Conservation (phyloP, 2,329 filamentous ascomycete genomes). For the Fusarium sp. region DNA sequence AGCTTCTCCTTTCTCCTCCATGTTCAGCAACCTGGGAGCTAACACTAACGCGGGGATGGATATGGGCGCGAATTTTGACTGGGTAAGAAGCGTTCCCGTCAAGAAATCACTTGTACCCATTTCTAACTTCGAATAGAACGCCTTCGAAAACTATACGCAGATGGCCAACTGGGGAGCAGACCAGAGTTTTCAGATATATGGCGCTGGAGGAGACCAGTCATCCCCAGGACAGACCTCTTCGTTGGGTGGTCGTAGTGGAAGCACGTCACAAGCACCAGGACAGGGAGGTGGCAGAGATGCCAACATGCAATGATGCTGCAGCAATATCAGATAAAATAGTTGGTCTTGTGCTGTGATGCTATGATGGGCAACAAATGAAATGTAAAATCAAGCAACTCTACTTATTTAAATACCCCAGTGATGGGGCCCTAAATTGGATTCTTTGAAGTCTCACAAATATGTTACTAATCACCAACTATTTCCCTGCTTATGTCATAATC, state of each 20-base stretch:
- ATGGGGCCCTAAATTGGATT: not conserved
- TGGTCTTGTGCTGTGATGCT: conserved; percentile 20
- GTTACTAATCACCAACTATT: not conserved
- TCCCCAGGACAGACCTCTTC: conserved; percentile 43
- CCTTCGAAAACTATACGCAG: conserved; percentile 67
- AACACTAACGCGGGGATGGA: conserved; percentile 49
- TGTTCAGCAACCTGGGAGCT: conserved; percentile 59
- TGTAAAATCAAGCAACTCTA: conserved; percentile 27
- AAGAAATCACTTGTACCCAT: not conserved
- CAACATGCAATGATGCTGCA: conserved; percentile 35
- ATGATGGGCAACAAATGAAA: conserved; percentile 7
- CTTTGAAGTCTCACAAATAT: not conserved
- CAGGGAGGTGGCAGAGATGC: conserved; percentile 11
- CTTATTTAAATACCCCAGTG: not conserved
- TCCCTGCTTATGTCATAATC: conserved; percentile 19
- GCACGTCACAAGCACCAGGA: conserved; percentile 17
- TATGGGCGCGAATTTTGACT: conserved; percentile 64
- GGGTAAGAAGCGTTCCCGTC: conserved; percentile 55
- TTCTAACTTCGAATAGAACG: conserved; percentile 55
- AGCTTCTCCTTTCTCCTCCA: conserved; percentile 61
- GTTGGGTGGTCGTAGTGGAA: conserved; percentile 34
- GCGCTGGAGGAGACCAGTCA: conserved; percentile 41
- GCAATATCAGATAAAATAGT: conserved; percentile 18
- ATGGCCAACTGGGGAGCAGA: conserved; percentile 62
- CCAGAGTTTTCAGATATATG: conserved; percentile 63